These are phyloP conservation scores for Fraxinus xanthoxyloides DNA, from an alignment of 305 asterid species.

Conservation along the genomic window DNA sequence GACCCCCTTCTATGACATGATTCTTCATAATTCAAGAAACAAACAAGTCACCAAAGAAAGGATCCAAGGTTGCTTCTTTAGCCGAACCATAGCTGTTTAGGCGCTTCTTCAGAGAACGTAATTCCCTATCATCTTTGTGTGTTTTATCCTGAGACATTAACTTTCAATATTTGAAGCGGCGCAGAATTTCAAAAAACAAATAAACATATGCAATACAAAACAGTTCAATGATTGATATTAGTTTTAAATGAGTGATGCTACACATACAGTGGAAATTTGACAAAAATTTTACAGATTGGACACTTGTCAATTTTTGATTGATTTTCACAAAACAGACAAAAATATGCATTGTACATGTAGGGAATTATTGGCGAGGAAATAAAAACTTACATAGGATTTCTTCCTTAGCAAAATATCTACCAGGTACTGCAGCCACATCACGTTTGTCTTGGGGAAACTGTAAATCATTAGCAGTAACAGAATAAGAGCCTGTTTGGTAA, in stretches of 20 bases:
- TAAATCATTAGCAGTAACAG: conserved; percentile 13
- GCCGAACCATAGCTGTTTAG: conserved; percentile 61
- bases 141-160: conserved; percentile 55
- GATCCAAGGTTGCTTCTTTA: conserved; percentile 62
- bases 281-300: background rate
- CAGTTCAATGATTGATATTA: background rate
- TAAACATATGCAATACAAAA: background rate
- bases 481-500: no score
- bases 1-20: background rate
- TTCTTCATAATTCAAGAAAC: conserved; percentile 23
- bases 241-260: background rate
- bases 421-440: conserved; percentile 85
- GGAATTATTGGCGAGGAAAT: background rate
- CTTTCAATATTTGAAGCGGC: conserved; percentile 3
- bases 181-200: background rate
- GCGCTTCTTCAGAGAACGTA: conserved; percentile 64
- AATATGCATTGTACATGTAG: background rate
- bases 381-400: conserved; percentile 77
- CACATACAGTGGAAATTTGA: background rate
- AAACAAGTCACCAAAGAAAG: conserved; percentile 57
- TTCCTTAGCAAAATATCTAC: conserved; percentile 74
- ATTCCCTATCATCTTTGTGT: conserved; percentile 63
- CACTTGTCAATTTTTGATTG: background rate
- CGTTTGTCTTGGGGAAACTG: conserved; percentile 95
- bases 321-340: background rate